A percentile compares a stretch with the other conserved stretches of the same genome.
These are phyloP conservation scores for Collariella sp. DNA, from an alignment of 495 filamentous ascomycete species.

Conservation along the genomic window DNA sequence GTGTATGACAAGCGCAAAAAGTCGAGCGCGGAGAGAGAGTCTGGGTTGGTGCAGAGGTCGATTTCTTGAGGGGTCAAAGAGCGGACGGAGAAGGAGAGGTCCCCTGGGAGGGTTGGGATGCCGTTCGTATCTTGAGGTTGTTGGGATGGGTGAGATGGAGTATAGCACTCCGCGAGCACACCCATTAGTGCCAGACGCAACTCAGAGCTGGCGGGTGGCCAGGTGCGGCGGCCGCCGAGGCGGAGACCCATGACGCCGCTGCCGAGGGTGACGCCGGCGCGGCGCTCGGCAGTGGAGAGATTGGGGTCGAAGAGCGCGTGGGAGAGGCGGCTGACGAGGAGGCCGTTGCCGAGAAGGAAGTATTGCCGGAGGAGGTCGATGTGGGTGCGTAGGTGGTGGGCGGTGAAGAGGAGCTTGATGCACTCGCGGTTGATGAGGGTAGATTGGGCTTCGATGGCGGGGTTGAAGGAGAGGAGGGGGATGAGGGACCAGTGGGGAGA, in stretches of 20 bases:
- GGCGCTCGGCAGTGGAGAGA: conserved; percentile 68
- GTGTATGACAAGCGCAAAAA: conserved; percentile 83
- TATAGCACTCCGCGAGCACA: conserved; percentile 67
- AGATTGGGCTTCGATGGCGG: conserved; percentile 64
- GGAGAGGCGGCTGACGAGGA: conserved; percentile 69
- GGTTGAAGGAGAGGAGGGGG: conserved; percentile 66
- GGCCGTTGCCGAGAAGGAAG: conserved; percentile 74
- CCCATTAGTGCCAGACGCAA: conserved; percentile 81
- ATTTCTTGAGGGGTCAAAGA: conserved; percentile 68
- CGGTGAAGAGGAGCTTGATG: conserved; percentile 69
- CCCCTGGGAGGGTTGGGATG: conserved; percentile 54
- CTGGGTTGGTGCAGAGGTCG: conserved; percentile 66
- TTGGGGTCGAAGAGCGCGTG: conserved; percentile 81
- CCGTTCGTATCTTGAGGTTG: neutral
- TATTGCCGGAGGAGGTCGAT: conserved; percentile 68
- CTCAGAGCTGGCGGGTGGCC: conserved; percentile 92
- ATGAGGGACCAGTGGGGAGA: conserved; percentile 64
- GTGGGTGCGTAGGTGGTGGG: conserved; percentile 66
- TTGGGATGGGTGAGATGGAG: conserved; percentile 3
- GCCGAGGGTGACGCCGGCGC: conserved; percentile 54
- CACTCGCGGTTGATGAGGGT: conserved; percentile 66
- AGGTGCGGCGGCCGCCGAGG: conserved; percentile 64
- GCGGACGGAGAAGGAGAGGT: conserved; percentile 80
- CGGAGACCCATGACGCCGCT: conserved; percentile 73
- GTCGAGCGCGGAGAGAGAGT: conserved; percentile 76